Evolutionary conservation across 208 protist genomes (phyloP).

Genomic region (Jaenimonas drosophilae): DNA sequence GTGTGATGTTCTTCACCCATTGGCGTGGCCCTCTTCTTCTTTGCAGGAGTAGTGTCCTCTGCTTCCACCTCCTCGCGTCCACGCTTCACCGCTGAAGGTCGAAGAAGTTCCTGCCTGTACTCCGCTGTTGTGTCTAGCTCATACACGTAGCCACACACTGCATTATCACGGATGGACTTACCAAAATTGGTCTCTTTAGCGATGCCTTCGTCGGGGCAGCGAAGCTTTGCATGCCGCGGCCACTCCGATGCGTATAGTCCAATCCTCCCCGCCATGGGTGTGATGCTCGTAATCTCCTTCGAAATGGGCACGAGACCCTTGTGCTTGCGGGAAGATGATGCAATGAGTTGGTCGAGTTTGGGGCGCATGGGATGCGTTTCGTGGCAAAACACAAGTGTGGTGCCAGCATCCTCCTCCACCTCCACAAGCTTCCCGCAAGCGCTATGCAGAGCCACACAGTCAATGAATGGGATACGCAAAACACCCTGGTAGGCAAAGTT

Average conservation of each 20-base stretch:
- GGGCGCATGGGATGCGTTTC: constrained; percentile 16
- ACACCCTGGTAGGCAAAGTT: constrained; percentile 91
- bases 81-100: no score
- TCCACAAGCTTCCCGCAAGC: constrained; percentile 56
- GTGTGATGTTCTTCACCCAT: no score
- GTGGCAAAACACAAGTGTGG: constrained; percentile 71
- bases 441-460: constrained; percentile 38
- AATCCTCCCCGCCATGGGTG: constrained; percentile 59
- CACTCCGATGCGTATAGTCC: constrained; percentile 45
- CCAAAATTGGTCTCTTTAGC: no score
- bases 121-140: constrained; percentile 13
- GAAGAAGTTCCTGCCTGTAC: constrained; percentile 13
- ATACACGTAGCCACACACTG: constrained; percentile 56
- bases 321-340: background rate
- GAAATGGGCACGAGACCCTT: constrained; percentile 8
- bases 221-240: constrained; percentile 41
- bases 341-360: constrained; percentile 8
- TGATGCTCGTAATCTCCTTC: constrained; percentile 5
- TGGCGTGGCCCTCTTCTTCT: no score
- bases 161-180: constrained; percentile 34
- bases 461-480: constrained; percentile 80
- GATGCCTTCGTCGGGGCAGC: constrained; percentile 63
- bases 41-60: no score
- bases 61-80: no score
- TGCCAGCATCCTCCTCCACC: constrained; percentile 62